A percentile compares a stretch with the other conserved stretches of the same genome.
Conservation (phyloP, 2,329 filamentous ascomycete genomes). For the Ceratocystis cubensis region DNA sequence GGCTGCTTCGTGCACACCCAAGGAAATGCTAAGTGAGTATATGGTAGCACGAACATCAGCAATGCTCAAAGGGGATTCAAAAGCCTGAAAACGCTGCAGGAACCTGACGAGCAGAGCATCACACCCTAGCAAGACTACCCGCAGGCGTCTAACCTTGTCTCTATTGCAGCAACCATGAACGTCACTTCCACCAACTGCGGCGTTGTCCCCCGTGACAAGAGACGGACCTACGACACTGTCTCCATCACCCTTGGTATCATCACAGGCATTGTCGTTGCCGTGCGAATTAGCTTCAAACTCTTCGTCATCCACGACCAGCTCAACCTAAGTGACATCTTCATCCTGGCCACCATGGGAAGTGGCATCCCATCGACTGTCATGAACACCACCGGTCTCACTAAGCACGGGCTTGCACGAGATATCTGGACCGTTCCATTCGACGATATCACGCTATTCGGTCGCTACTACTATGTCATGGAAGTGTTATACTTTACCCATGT, state of each 20-base stretch:
- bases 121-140: neutral
- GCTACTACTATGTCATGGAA: constrained; percentile 31
- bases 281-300: constrained; percentile 30
- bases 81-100: neutral
- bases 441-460: constrained; percentile 31
- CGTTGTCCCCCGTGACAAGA: constrained; percentile 25
- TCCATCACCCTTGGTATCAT: constrained; percentile 27
- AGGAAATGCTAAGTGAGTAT: constrained; percentile 27
- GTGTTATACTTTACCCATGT: constrained; percentile 34
- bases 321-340: constrained; percentile 30
- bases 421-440: constrained; percentile 34
- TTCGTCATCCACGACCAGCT: constrained; percentile 27
- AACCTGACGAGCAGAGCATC: neutral
- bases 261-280: constrained; percentile 29
- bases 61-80: neutral
- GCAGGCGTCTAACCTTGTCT: constrained; percentile 3
- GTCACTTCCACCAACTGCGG: constrained; percentile 25
- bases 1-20: constrained; percentile 25
- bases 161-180: constrained; percentile 23
- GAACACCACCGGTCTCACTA: constrained; percentile 25
- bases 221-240: constrained; percentile 27
- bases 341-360: constrained; percentile 25
- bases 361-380: constrained; percentile 27
- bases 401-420: constrained; percentile 34
- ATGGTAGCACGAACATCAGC: neutral